Conservation (phyloP, 495 filamentous ascomycete species). For the Podospora australis region DNA sequence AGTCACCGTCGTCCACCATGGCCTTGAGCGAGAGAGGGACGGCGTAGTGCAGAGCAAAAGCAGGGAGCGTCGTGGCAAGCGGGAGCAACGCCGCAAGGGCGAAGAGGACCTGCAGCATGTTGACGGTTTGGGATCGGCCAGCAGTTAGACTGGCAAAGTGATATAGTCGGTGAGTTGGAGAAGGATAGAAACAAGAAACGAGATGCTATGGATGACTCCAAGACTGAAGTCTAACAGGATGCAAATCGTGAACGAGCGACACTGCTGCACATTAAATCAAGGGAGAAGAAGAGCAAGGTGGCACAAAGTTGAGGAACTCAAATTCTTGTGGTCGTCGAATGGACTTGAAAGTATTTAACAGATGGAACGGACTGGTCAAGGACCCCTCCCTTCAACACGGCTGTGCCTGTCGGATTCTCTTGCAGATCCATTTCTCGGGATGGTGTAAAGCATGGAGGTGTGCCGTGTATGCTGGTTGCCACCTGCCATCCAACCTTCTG, state of each 20-base stretch:
- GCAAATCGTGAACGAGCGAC: no score
- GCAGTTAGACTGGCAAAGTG: no score
- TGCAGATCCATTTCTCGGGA: not conserved
- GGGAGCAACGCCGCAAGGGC: constrained; percentile 10
- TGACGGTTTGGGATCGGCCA: no score
- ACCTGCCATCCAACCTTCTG: no score
- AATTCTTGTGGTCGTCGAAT: no score
- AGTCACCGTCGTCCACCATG: constrained; percentile 9
- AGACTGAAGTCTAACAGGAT: no score
- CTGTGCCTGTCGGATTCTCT: not conserved
- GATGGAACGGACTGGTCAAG: no score
- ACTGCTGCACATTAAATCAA: not conserved
- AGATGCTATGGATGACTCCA: no score
- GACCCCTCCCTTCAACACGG: not conserved
- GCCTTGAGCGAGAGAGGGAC: constrained; percentile 8
- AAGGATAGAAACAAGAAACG: not conserved
- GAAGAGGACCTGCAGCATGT: constrained; percentile 3
- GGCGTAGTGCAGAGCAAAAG: constrained; percentile 2
- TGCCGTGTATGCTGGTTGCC: constrained; percentile 1
- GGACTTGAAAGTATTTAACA: constrained; percentile 1
- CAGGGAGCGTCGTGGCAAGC: constrained; percentile 8
- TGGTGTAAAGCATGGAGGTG: not conserved
- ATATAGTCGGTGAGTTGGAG: no score
- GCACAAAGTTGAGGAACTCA: not conserved
- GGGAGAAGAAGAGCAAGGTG: not conserved